Percentiles rank a stretch among this genome's conserved stretches.
Conservation (phyloP, 106 monocot species). For the Platanthera zijinensis region DNA sequence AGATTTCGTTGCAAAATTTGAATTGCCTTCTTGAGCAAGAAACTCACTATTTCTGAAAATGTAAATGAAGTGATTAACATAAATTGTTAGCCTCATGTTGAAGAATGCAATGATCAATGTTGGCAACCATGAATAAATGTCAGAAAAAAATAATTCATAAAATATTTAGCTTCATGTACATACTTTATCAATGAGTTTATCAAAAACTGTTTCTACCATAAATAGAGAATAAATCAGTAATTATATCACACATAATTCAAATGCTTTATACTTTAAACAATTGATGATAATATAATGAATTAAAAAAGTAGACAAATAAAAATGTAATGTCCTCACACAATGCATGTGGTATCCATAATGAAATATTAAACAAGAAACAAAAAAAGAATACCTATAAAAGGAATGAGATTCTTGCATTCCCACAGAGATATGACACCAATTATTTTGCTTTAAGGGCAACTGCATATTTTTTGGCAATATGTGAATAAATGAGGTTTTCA, state of each 20-base stretch:
- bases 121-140: too few relatives aligned
- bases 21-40: conserved; percentile 82
- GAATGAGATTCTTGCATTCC: conserved; percentile 91
- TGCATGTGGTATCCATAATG: neutral
- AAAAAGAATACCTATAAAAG: conserved; percentile 68
- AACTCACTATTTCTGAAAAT: conserved; percentile 84
- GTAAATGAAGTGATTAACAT: neutral
- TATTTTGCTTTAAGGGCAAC: conserved; percentile 83
- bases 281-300: neutral
- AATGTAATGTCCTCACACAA: neutral
- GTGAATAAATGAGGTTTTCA: conserved; percentile 93
- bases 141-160: too few relatives aligned
- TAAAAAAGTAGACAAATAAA: neutral
- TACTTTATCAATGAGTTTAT: neutral
- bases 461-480: conserved; percentile 90
- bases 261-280: neutral
- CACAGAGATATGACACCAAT: conserved; percentile 98
- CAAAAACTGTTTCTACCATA: neutral
- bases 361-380: neutral
- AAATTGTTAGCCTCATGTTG: too few relatives aligned
- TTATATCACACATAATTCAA: neutral
- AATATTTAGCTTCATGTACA: neutral
- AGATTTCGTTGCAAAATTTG: conserved; percentile 86
- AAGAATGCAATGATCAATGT: too few relatives aligned
- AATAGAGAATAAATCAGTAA: neutral